These are phyloP conservation scores for Fusarium oxysporum DNA, from an alignment of 2,329 filamentous ascomycete species.

Conservation along the genomic window DNA sequence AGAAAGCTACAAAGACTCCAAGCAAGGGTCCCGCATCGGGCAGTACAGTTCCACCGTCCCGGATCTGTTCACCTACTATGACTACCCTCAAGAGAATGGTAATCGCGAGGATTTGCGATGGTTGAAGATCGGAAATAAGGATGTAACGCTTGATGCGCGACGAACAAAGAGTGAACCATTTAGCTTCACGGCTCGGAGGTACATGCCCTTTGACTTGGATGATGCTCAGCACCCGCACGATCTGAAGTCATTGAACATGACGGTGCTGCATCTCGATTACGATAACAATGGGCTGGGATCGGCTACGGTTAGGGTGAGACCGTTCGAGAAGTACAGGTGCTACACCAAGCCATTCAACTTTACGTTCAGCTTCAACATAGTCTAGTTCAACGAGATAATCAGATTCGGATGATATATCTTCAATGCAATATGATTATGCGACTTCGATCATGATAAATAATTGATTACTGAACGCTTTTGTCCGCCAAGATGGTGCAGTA, in stretches of 20 bases:
- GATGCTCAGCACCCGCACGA: constrained; percentile 21
- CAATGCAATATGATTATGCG: fast-evolving
- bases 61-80: constrained; percentile 5
- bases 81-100: constrained; percentile 26
- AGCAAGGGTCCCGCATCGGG: constrained; percentile 1
- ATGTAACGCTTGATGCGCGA: constrained; percentile 1
- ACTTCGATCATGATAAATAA: background rate
- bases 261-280: constrained; percentile 20
- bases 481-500: fast-evolving
- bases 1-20: constrained; percentile 27
- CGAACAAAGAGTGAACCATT: background rate
- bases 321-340: constrained; percentile 27
- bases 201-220: constrained; percentile 23
- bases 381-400: background rate
- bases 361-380: constrained; percentile 13
- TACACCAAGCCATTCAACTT: constrained; percentile 17
- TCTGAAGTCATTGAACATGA: constrained; percentile 19
- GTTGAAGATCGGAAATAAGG: constrained; percentile 13
- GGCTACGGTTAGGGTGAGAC: constrained; percentile 13
- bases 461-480: fast-evolving
- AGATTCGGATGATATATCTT: background rate
- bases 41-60: constrained; percentile 1
- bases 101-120: constrained; percentile 8
- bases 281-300: constrained; percentile 19
- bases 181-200: constrained; percentile 15